Evolutionary conservation across 495 filamentous ascomycete species (phyloP), one percentile per base, ranked within the genome.

Genomic region (Hypoxylon fragiforme): DNA sequence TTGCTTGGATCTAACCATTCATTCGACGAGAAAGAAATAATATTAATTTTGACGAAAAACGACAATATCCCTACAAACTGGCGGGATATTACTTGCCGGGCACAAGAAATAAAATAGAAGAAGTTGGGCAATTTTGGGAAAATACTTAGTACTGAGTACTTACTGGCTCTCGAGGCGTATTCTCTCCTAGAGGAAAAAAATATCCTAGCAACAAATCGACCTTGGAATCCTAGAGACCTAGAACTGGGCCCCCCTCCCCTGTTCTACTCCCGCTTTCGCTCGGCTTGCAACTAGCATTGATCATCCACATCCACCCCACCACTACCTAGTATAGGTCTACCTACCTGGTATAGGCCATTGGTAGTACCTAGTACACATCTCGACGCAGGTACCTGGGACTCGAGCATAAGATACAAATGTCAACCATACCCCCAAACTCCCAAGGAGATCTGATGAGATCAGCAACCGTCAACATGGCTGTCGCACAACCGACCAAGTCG

Each of bases 361-460:
- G n/a, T n/a, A n/a, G n/a, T n/a, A n/a, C n/a, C n/a, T n/a, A n/a
- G n/a, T n/a, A n/a, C n/a, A n/a, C 68, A 71, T 57, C 51, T 67
- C 66, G 57, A 69, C 69, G 65, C 70, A 72, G 69, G 70, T 74
- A 70, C 73, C 65, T 71, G 39, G 49, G 34, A 46, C 45, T 61
- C 40, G 50, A 57, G 50, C 60, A 64, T 55, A 70, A 68, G 65
- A 70, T 83, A 83, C 80, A 83, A 81, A 83, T 83, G 79, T 77
- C 80, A 77, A 74, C 71, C 70, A 73, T 72, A 72, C 72, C 79
- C 80, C 77, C 79, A 75, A 81, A 75, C 70, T 67, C 75, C 66
- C 73, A 74, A 50, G 71, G 72, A 57, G 69, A 73, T 51, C 63
- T 71, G 57, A 72, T 74, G 75, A 78, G 74, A 73, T 68, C 76